These are phyloP conservation scores for Phytomonas sp. DNA, from an alignment of 208 protist genomes.

Conservation along the genomic window DNA sequence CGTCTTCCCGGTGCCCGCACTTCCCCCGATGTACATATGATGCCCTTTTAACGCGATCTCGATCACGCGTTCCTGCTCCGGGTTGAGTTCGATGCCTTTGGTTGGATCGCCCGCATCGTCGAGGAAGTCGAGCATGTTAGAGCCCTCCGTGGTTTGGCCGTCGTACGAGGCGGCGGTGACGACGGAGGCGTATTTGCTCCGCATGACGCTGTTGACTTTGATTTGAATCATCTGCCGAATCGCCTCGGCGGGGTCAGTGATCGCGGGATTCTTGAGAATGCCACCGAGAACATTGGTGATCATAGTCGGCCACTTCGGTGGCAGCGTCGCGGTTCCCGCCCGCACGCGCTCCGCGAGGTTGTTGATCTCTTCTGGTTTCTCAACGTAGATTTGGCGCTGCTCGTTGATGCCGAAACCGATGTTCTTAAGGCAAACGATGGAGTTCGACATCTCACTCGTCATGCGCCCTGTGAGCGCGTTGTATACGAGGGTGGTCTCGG, in stretches of 20 bases:
- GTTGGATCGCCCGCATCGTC: constrained; percentile 22
- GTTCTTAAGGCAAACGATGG: constrained; percentile 40
- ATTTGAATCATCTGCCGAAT: constrained; percentile 75
- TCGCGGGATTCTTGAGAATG: constrained; percentile 47
- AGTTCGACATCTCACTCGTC: constrained; percentile 59
- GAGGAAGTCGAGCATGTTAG: constrained; percentile 3
- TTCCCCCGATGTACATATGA: constrained; percentile 83
- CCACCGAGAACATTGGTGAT: constrained; percentile 46
- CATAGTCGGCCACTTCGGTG: constrained; percentile 62
- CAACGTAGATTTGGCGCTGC: constrained; percentile 56
- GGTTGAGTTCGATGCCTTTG: constrained; percentile 58
- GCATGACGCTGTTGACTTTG: constrained; percentile 68
- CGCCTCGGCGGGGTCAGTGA: constrained; percentile 63
- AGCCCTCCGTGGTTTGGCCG: constrained; percentile 15
- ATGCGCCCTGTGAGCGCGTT: constrained; percentile 81
- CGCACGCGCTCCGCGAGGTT: constrained; percentile 55
- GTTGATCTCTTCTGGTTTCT: constrained; percentile 49
- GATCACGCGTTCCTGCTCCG: constrained; percentile 82
- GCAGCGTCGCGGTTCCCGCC: constrained; percentile 37
- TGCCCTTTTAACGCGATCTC: constrained; percentile 71
- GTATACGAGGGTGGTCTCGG: constrained; percentile 58
- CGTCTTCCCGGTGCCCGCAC: constrained; percentile 87
- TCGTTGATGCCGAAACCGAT: constrained; percentile 77
- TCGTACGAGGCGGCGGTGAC: constrained; percentile 31
- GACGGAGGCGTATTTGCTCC: constrained; percentile 65